These are phyloP conservation scores for Myxozyma sirexii DNA, from an alignment of 805 yeast genomes.

Conservation along the genomic window DNA sequence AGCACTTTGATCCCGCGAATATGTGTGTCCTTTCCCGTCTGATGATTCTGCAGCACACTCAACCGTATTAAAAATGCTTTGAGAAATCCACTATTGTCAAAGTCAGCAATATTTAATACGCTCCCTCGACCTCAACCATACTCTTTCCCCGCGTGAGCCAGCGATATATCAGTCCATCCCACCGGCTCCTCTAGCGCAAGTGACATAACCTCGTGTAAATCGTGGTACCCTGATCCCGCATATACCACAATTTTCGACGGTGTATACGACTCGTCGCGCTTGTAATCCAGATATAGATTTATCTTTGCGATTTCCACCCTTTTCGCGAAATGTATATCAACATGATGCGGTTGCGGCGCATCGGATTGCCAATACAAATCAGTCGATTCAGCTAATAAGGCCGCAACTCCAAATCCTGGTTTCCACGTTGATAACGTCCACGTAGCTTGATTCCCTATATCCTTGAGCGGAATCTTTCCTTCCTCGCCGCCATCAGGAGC, in stretches of 20 bases:
- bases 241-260: slow-evolving; percentile 67
- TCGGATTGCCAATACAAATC: slow-evolving; percentile 91
- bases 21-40: slow-evolving; percentile 95
- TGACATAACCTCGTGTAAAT: slow-evolving; percentile 65
- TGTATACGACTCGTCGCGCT: slow-evolving; percentile 87
- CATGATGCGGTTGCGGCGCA: slow-evolving; percentile 82
- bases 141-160: slow-evolving; percentile 57
- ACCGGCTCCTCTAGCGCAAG: slow-evolving; percentile 63
- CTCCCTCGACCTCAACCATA: neutral
- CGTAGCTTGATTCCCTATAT: slow-evolving; percentile 76
- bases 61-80: slow-evolving; percentile 69
- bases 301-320: slow-evolving; percentile 68
- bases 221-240: slow-evolving; percentile 83
- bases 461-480: slow-evolving; percentile 40
- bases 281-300: slow-evolving; percentile 69
- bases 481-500: neutral
- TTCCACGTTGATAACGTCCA: slow-evolving; percentile 84
- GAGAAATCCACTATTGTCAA: slow-evolving; percentile 49
- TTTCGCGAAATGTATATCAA: slow-evolving; percentile 79
- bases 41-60: slow-evolving; percentile 75
- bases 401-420: slow-evolving; percentile 69
- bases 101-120: neutral
- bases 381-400: slow-evolving; percentile 67
- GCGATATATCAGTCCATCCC: slow-evolving; percentile 75
- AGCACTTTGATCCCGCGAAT: slow-evolving; percentile 71